phyloP scores from a whole-genome alignment of 495 filamentous ascomycete species.

The Annulohypoxylon nitens region DNA sequence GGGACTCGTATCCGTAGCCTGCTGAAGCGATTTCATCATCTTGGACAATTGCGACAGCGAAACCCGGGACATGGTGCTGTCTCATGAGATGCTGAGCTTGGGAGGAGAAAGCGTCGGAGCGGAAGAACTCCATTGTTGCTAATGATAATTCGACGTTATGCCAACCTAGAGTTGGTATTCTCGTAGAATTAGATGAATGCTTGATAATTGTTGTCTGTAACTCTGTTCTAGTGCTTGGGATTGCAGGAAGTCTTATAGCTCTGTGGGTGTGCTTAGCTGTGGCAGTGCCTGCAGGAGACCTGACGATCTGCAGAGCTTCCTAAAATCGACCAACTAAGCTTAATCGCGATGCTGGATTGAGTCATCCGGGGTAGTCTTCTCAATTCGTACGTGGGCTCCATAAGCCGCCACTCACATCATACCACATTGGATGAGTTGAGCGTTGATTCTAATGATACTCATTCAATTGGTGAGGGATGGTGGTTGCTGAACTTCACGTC shows the following conservation, averaged over 20 bases:
- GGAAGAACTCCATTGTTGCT: constrained; percentile 35
- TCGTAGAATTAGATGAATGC: neutral
- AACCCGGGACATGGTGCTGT: constrained; percentile 62
- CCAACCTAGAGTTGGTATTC: neutral
- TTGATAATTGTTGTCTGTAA: neutral
- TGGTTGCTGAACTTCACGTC: too few species aligned
- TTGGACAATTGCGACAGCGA: constrained; percentile 61
- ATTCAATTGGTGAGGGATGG: neutral
- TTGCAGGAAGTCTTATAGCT: neutral
- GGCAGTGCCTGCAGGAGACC: constrained; percentile 10
- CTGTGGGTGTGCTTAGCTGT: neutral
- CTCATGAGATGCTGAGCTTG: constrained; percentile 55
- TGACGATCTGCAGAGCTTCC: neutral
- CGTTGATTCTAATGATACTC: neutral
- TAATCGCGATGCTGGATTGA: neutral
- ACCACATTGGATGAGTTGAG: neutral
- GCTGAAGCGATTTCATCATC: constrained; percentile 49
- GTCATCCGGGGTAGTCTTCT: neutral
- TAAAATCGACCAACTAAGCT: neutral
- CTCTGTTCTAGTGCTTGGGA: neutral
- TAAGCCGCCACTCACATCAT: neutral
- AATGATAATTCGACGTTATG: neutral
- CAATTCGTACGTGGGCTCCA: neutral
- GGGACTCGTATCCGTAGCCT: constrained; percentile 39
- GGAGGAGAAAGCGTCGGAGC: constrained; percentile 22